These are phyloP conservation scores for Trichosporon sp. DNA, from an alignment of 1,284 basidiomycete genomes.

Conservation along the genomic window DNA sequence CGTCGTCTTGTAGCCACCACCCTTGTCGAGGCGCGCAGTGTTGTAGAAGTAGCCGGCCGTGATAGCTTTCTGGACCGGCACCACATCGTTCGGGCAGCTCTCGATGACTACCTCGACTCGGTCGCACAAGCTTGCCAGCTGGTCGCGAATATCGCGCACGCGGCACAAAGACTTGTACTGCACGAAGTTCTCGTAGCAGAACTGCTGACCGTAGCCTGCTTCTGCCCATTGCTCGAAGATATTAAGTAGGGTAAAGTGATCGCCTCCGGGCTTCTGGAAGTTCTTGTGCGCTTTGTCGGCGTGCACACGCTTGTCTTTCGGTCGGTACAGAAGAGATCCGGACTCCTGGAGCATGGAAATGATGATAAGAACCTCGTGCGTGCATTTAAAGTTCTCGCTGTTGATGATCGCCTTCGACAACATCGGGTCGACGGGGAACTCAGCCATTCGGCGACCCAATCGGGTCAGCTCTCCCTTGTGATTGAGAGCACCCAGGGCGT, in stretches of 20 bases:
- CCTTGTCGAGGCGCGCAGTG: conserved; percentile 80
- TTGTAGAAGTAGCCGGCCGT: conserved; percentile 96
- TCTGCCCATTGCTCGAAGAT: conserved; percentile 99
- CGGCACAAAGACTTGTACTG: conserved; percentile 93
- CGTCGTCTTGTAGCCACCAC: conserved; percentile 84
- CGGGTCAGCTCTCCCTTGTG: conserved; percentile 95
- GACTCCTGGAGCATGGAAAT: conserved; percentile 97
- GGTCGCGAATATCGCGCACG: conserved; percentile 90
- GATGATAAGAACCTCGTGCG: conserved; percentile 95
- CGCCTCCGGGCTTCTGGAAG: conserved; percentile 90
- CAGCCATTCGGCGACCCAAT: conserved; percentile 92
- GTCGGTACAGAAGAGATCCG: conserved; percentile 87
- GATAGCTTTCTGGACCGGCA: conserved; percentile 88
- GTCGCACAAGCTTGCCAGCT: conserved; percentile 89
- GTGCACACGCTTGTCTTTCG: conserved; percentile 93
- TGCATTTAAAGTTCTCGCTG: conserved; percentile 89
- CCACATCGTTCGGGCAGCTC: conserved; percentile 85
- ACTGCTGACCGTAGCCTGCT: conserved; percentile 85
- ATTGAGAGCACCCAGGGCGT: conserved; percentile 92
- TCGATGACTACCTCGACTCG: conserved; percentile 89
- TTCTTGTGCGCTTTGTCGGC: conserved; percentile 96
- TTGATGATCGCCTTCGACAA: conserved; percentile 93
- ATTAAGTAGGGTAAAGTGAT: conserved; percentile 94
- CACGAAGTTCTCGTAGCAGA: conserved; percentile 93
- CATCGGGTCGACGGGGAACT: conserved; percentile 98